Evolutionary conservation across 2,329 filamentous ascomycete genomes (phyloP).

Genomic region (Gremmenia infestans): DNA sequence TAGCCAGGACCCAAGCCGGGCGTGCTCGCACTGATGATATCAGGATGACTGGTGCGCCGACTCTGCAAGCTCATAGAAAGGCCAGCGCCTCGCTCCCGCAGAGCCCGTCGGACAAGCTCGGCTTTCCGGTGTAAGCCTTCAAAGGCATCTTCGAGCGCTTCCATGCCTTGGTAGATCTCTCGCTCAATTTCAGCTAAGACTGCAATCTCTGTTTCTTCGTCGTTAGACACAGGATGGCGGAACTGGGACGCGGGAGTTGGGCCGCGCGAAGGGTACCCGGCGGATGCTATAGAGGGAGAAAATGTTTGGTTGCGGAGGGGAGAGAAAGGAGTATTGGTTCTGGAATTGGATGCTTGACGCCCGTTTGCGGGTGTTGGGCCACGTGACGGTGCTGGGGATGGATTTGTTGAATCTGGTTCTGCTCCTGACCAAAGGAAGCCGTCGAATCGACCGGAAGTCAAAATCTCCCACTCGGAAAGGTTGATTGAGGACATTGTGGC

Average conservation of each 20-base stretch:
- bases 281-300: conserved; percentile 23
- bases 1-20: conserved; percentile 32
- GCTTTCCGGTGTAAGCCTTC: conserved; percentile 84
- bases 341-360: conserved; percentile 18
- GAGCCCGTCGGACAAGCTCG: conserved; percentile 69
- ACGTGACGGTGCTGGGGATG: conserved; percentile 40
- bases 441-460: conserved; percentile 89
- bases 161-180: conserved; percentile 92
- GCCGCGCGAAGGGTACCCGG: conserved; percentile 41
- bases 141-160: conserved; percentile 88
- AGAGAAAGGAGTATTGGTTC: conserved; percentile 30
- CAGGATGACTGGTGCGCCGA: conserved; percentile 22
- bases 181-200: conserved; percentile 86
- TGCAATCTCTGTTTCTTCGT: conserved; percentile 90
- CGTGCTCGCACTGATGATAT: conserved; percentile 38
- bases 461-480: conserved; percentile 91
- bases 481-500: conserved; percentile 84
- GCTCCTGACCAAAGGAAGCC: conserved; percentile 93
- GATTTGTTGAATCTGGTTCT: conserved; percentile 45
- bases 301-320: conserved; percentile 27
- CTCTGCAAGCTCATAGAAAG: conserved; percentile 40
- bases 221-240: conserved; percentile 69
- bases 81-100: conserved; percentile 79
- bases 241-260: conserved; percentile 50
- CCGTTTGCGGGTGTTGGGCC: conserved; percentile 50